Evolutionary conservation across 148 eudicot species (phyloP), one percentile per base, ranked within the genome.

Genomic region (Rhododendron vialii): DNA sequence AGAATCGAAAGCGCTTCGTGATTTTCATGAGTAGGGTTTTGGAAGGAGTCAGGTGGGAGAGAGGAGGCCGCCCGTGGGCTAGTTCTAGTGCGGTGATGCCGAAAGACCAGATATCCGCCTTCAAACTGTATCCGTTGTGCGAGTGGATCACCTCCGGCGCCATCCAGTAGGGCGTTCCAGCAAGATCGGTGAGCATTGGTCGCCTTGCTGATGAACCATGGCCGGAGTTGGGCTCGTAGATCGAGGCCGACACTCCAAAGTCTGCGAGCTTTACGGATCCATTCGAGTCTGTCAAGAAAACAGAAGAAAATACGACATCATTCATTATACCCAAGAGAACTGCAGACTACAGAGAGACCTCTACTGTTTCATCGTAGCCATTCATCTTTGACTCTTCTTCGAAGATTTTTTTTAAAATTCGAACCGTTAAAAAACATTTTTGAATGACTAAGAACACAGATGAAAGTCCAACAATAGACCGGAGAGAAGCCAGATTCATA

Each of bases 161-260:
- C 98, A 95, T 95, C 98, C 96, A 95, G 33, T 92, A 95, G 4
- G 96, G 98, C 3, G 96, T 95, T 4, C 98, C 98, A 0, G 95
- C 90, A 5, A 95, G 67, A 12, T 92, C 96, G 2, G 92, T 90
- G 26, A 92, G 85, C 86, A 85, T 92, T 45, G 82, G 41, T 2
- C 87, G 79, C 33, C 78, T 74, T 22, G 47, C 51, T 0, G 41
- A 28, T 6, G 77, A 28, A 1, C 75, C 75, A 11, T 28, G 75
- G 4, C 75, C 53, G 15, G 82, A 84, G 81, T 81, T 87, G 13
- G 90, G 33, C 84, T 95, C 95, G 24, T 91, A 95, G n/a, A 95
- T 83, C 2, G 96, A 93, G 0, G 96, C 93, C 0, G 98, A 95
- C 0, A 95, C 98, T 0, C 98, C 98, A n/a, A 95, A 95, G 88